Conservation (phyloP, 495 filamentous ascomycete species). For the Platismatia glauca region DNA sequence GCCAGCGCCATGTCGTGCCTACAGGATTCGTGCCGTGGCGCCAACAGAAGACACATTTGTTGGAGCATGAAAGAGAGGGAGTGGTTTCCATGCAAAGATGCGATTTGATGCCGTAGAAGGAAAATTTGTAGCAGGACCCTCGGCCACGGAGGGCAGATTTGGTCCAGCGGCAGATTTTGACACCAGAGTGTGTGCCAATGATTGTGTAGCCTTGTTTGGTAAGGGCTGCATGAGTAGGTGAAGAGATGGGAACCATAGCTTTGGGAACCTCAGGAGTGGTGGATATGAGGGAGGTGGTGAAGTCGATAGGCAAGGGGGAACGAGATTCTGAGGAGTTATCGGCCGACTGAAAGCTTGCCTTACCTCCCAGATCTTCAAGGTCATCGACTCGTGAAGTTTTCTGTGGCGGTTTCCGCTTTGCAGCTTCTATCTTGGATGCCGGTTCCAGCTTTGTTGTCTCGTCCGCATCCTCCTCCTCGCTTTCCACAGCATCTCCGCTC, state of each 20-base stretch:
- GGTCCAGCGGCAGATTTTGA: slow-evolving; percentile 97
- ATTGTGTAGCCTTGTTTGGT: slow-evolving; percentile 97
- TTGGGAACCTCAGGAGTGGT: slow-evolving; percentile 46
- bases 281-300: slow-evolving; percentile 51
- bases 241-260: slow-evolving; percentile 87
- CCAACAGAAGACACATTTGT: slow-evolving; percentile 99
- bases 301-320: slow-evolving; percentile 71
- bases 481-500: slow-evolving; percentile 74
- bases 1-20: slow-evolving; percentile 92
- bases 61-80: slow-evolving; percentile 87
- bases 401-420: slow-evolving; percentile 30
- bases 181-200: slow-evolving; percentile 87
- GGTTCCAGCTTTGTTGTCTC: slow-evolving; percentile 26
- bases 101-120: slow-evolving; percentile 91
- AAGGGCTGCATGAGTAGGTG: slow-evolving; percentile 75
- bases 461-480: slow-evolving; percentile 65
- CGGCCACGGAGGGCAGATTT: slow-evolving; percentile 94
- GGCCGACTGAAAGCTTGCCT: slow-evolving; percentile 4
- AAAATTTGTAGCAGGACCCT: slow-evolving; percentile 93
- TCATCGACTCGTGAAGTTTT: slow-evolving; percentile 51
- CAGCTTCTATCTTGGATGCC: not conserved
- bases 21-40: slow-evolving; percentile 95
- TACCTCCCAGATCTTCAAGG: slow-evolving; percentile 70
- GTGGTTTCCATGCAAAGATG: slow-evolving; percentile 98
- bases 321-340: slow-evolving; percentile 11